Evolutionary conservation across 2,329 filamentous ascomycete species (phyloP), one percentile per base, ranked within the genome.

Genomic region (Phoma sp.): DNA sequence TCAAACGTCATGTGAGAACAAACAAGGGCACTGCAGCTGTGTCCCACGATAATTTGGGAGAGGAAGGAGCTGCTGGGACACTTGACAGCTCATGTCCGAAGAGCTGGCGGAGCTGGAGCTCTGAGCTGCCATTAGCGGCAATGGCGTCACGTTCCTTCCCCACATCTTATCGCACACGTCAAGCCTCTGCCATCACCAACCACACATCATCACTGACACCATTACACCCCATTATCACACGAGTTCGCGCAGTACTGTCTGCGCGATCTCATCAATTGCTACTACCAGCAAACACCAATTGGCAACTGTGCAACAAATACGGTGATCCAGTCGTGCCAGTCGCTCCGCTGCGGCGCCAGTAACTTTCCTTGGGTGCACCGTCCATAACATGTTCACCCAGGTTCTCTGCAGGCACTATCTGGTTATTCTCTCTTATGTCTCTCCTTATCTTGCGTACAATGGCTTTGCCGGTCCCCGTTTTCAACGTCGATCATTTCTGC

Each of bases 1-100:
- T 36, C 41, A 53, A 58, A 54, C 53, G 52, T 33, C 58, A 65
- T 70, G 13, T 32, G 27, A n/a, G n/a, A 13, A 2, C 32, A 4
- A 3, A 23, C 4, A 37, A 14, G 23, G 41, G 23, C 22, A 14
- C 22, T 23, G 25, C 23, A 40, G 32, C 36, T 27, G 29, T 14
- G 14, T 44, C 41, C 30, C 46, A 42, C 23, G 36, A n/a, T 35
- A 14, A 7, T n/a, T 33, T 33, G 45, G 39, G 23, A n/a, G 24
- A 37, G 46, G 29, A 36, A 39, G 18, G 13, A 30, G 37, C 37
- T 45, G 35, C 37, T 45, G 35, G 11, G 40, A 29, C 35, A 29
- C 35, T 42, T 38, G 41, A 55, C 46, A 47, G 52, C 46, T 50
- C 33, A 50, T 50, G 37, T 46, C 52, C 37, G 46, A 32, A 29